Percentiles rank a stretch among this genome's conserved stretches.
Evolutionary conservation across 257 asterid species (phyloP).

Genomic region (Linderniella brevidens): DNA sequence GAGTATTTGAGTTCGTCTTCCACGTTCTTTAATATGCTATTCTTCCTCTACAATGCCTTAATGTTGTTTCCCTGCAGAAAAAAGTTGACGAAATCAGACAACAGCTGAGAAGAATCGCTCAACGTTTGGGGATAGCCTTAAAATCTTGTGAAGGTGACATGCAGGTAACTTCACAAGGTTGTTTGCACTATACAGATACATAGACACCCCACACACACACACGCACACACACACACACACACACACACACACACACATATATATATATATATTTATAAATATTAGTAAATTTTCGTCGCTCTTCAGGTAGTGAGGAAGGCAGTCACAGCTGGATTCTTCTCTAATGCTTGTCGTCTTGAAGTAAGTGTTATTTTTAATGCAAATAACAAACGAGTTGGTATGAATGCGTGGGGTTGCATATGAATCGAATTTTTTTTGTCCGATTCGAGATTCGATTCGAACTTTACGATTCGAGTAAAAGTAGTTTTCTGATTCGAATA

Average conservation of each 20-base stretch:
- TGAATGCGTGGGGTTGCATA: too few relatives aligned
- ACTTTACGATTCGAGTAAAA: too few relatives aligned
- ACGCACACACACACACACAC: too few relatives aligned
- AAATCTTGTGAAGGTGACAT: conserved; percentile 79
- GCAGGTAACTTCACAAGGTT: conserved; percentile 20
- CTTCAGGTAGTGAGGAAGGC: conserved; percentile 85
- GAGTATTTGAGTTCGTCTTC: background rate
- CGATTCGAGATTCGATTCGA: too few relatives aligned
- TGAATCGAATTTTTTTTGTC: too few relatives aligned
- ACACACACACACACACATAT: too few relatives aligned
- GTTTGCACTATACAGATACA: too few relatives aligned
- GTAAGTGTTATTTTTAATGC: conserved; percentile 26
- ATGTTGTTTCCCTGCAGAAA: conserved; percentile 33
- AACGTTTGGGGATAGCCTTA: conserved; percentile 53
- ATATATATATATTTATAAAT: too few relatives aligned
- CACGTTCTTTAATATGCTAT: background rate
- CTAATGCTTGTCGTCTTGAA: conserved; percentile 86
- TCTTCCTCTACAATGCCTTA: conserved; percentile 2
- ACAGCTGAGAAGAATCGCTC: conserved; percentile 69
- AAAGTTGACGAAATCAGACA: conserved; percentile 65
- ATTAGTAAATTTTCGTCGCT: too few relatives aligned
- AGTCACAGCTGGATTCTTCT: conserved; percentile 74
- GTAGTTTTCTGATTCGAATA: too few relatives aligned
- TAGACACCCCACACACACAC: too few relatives aligned
- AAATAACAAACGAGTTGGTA: background rate